Evolutionary conservation across 345 rosid genomes (phyloP).

Genomic region (Noccaea bulbosa): DNA sequence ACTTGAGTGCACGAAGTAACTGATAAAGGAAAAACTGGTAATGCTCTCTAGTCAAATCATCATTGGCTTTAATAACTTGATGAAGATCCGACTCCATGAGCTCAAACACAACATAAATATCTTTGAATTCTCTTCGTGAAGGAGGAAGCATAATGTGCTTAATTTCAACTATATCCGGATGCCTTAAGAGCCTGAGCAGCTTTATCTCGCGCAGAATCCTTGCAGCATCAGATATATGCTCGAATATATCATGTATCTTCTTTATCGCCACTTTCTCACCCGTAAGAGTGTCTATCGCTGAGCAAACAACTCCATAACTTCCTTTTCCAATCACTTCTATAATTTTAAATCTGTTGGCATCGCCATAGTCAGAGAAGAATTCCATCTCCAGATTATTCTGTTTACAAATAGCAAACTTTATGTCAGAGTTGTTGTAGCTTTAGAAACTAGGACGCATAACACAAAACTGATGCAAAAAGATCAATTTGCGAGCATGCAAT

Average conservation of each 20-base stretch:
- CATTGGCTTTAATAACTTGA: constrained; percentile 96
- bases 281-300: constrained; percentile 83
- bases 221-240: constrained; percentile 91
- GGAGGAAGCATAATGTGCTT: constrained; percentile 97
- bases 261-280: constrained; percentile 91
- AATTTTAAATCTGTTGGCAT: constrained; percentile 78
- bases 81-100: constrained; percentile 97
- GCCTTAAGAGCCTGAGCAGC: constrained; percentile 78
- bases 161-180: constrained; percentile 94
- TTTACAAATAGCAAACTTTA: constrained; percentile 23
- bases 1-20: constrained; percentile 88
- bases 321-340: constrained; percentile 96
- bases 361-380: constrained; percentile 93
- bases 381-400: constrained; percentile 85
- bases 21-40: constrained; percentile 95
- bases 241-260: constrained; percentile 87
- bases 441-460: constrained; percentile 4
- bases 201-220: constrained; percentile 92
- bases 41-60: constrained; percentile 92
- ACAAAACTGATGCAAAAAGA: not conserved
- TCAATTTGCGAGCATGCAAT: not conserved
- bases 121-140: constrained; percentile 88
- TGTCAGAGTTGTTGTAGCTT: not conserved
- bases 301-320: constrained; percentile 92
- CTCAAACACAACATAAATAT: constrained; percentile 96